These are phyloP conservation scores for Avena eriantha DNA, from an alignment of 176 grass and related monocot species.

Conservation along the genomic window DNA sequence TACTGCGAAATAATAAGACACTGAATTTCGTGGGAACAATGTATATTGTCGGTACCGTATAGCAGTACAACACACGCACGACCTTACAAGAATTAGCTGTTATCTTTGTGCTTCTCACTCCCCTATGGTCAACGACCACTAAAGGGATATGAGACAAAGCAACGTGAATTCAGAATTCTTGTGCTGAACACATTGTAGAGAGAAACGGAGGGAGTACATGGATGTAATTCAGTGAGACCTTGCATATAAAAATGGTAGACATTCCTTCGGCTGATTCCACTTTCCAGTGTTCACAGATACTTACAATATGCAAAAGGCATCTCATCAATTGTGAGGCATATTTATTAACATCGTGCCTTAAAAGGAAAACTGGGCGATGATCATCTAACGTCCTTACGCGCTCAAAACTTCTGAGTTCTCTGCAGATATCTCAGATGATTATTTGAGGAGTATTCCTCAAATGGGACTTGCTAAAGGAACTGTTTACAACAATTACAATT, in stretches of 20 bases:
- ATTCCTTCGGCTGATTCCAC: constrained; percentile 1
- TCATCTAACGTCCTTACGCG: neutral
- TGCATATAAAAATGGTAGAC: neutral
- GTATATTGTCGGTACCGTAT: too few relatives aligned
- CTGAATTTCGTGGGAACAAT: too few relatives aligned
- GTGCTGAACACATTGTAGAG: too few relatives aligned
- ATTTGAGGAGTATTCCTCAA: constrained; percentile 45
- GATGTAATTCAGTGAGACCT: too few relatives aligned
- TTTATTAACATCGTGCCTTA: constrained; percentile 47
- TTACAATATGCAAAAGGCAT: constrained; percentile 27
- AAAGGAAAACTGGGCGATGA: constrained; percentile 8
- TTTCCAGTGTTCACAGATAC: neutral
- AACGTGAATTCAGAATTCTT: too few relatives aligned
- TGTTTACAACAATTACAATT: constrained; percentile 51
- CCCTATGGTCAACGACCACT: too few relatives aligned
- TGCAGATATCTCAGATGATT: constrained; percentile 41
- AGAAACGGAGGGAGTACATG: too few relatives aligned
- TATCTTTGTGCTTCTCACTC: too few relatives aligned
- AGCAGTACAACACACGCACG: too few relatives aligned
- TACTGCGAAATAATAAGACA: too few relatives aligned
- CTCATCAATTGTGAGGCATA: constrained; percentile 25
- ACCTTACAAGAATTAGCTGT: too few relatives aligned
- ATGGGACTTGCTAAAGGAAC: constrained; percentile 51
- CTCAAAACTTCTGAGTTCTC: constrained; percentile 54
- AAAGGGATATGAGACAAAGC: too few relatives aligned